Percentiles rank a stretch among this genome's conserved stretches.
Conservation (phyloP, 78 protist genomes). For the Neovahlkampfia damariscottae region DNA sequence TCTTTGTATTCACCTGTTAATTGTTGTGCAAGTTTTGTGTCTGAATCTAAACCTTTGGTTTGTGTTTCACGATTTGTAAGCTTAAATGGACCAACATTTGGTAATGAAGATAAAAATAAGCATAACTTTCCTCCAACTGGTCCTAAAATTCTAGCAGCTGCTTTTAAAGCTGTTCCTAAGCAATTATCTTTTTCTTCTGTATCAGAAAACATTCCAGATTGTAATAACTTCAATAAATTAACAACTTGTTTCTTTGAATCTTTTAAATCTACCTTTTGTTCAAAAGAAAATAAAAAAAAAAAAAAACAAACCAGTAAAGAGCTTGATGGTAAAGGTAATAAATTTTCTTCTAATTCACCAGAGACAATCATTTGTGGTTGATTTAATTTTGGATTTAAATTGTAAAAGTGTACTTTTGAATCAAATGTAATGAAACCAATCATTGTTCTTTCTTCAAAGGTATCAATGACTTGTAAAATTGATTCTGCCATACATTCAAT, state of each 20-base stretch:
- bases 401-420: constrained; percentile 8
- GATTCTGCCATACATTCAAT: constrained; percentile 3
- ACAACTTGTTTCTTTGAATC: neutral
- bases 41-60: constrained; percentile 37
- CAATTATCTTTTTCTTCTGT: neutral
- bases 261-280: neutral
- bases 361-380: neutral
- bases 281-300: too few species aligned
- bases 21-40: neutral
- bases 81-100: neutral
- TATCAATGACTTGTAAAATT: neutral
- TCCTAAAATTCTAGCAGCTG: neutral
- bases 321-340: neutral
- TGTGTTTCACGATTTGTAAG: constrained; percentile 26
- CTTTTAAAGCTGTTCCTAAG: neutral
- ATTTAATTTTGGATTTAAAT: neutral
- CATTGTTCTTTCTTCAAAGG: constrained; percentile 23
- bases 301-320: too few species aligned
- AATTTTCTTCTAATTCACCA: neutral
- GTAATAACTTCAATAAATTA: neutral
- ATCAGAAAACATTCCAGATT: neutral
- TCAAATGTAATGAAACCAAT: constrained; percentile 20
- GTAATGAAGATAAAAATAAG: neutral
- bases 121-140: neutral
- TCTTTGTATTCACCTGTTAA: constrained; percentile 2